Evolutionary conservation across 192 early-diverging fungal genomes (phyloP).

Genomic region (Irineochytrium annulatum): DNA sequence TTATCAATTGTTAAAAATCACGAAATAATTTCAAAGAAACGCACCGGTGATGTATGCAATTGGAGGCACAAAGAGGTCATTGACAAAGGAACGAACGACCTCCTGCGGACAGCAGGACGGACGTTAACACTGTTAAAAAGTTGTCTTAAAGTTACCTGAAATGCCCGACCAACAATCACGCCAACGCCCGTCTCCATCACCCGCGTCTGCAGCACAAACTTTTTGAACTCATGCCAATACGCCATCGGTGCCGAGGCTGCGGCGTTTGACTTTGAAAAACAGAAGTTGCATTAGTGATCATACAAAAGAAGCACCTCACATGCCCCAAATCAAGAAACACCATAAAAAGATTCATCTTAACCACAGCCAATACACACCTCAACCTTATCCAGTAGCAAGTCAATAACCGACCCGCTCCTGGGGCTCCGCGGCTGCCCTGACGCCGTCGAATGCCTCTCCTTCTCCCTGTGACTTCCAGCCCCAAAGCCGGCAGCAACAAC

Average conservation of each 20-base stretch:
- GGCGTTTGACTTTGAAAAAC: no score
- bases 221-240: slow-evolving; percentile 24
- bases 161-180: slow-evolving; percentile 23
- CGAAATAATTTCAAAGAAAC: background rate
- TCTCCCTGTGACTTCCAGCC: no score
- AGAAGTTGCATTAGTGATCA: no score
- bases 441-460: no score
- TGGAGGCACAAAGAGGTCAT: slow-evolving; percentile 16
- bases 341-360: no score
- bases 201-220: slow-evolving; percentile 27
- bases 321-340: no score
- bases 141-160: slow-evolving; percentile 24
- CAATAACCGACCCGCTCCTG: background rate
- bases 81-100: no score
- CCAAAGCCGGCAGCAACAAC: no score
- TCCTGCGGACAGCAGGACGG: no score
- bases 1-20: slow-evolving; percentile 1
- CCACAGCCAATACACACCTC: background rate
- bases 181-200: slow-evolving; percentile 27
- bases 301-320: no score
- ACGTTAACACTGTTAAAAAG: no score
- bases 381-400: background rate
- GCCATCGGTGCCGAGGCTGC: background rate
- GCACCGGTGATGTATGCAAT: background rate
- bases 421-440: no score